Evolutionary conservation across 371 early-diverging fungal genomes (phyloP), one percentile per base, ranked within the genome.

Genomic region (Sporodiniella umbellata): DNA sequence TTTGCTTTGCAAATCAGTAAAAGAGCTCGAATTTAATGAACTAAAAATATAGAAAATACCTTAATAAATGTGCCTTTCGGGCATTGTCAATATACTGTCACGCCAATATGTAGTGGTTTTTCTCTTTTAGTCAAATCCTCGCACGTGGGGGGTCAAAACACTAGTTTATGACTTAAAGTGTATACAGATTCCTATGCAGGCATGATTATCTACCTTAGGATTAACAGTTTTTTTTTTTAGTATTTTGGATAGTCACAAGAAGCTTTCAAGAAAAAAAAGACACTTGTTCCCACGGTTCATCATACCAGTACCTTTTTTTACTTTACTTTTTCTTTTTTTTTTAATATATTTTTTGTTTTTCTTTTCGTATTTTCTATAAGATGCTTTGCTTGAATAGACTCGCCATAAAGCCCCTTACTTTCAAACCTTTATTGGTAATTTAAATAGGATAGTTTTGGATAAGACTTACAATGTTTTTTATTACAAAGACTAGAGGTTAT

Each of bases 21-120:
- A 56, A 33, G 25, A 45, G 12, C 53, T 62, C 15, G 53, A 49
- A 24, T 62, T 62, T 42, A 62, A 62, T 17, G 62, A 62, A 46
- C 21, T 62, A 38, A 44, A 30, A 40, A 51, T 62, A 33, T 62
- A 52, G 39, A 35, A 21, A 35, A 35, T 35, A 35, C 35, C 35
- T 35, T 35, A 28, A 28, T 28, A 28, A 28, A 28, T 28, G 30
- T 7, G 10, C 30, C n/a, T 28, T 28, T 28, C 10, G 30, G 10
- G 10, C 30, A 28, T 28, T 28, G 30, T 14, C n/a, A 35, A 35
- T 14, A 35, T 4, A 35, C 35, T 35, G 15, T 28, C 30, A 28
- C 10, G 30, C 4, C 10, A n/a, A n/a, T n/a, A n/a, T n/a, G n/a
- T n/a, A n/a, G n/a, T n/a, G n/a, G n/a, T n/a, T n/a, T n/a, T n/a